Conservation (phyloP, 1,284 basidiomycete genomes). For the Inonotus hispidus region DNA sequence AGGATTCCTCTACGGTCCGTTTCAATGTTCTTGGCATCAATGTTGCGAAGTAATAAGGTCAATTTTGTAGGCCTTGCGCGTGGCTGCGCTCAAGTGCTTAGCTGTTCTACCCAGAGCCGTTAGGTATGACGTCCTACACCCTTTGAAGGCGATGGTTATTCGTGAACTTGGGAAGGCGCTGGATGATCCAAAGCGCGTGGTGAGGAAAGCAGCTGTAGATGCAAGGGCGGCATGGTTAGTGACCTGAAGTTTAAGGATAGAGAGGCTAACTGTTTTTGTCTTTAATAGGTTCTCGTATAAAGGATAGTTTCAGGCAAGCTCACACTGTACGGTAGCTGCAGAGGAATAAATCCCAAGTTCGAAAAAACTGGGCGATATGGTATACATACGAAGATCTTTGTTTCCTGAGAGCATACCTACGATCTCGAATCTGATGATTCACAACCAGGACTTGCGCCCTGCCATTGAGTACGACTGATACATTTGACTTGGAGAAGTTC, state of each 20-base stretch:
- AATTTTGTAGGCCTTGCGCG: slow-evolving; percentile 58
- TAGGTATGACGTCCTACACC: slow-evolving; percentile 75
- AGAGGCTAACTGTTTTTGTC: background rate
- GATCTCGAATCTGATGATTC: too few species aligned
- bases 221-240: slow-evolving; percentile 46
- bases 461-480: too few species aligned
- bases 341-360: background rate
- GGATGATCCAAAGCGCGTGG: slow-evolving; percentile 80
- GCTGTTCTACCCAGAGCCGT: slow-evolving; percentile 67
- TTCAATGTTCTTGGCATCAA: background rate
- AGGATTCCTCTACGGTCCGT: slow-evolving; percentile 53
- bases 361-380: background rate
- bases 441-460: too few species aligned
- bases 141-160: slow-evolving; percentile 67
- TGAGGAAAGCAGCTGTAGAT: slow-evolving; percentile 84
- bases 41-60: background rate
- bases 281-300: slow-evolving; percentile 11
- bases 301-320: slow-evolving; percentile 13
- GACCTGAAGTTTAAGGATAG: background rate
- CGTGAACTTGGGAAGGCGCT: slow-evolving; percentile 67
- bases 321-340: background rate
- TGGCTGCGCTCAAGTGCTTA: slow-evolving; percentile 72
- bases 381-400: background rate
- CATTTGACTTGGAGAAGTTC: too few species aligned
- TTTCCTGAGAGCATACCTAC: too few species aligned